These are phyloP conservation scores for Phoenix roebelenii DNA, from an alignment of 176 grass and related monocot species.

Conservation along the genomic window DNA sequence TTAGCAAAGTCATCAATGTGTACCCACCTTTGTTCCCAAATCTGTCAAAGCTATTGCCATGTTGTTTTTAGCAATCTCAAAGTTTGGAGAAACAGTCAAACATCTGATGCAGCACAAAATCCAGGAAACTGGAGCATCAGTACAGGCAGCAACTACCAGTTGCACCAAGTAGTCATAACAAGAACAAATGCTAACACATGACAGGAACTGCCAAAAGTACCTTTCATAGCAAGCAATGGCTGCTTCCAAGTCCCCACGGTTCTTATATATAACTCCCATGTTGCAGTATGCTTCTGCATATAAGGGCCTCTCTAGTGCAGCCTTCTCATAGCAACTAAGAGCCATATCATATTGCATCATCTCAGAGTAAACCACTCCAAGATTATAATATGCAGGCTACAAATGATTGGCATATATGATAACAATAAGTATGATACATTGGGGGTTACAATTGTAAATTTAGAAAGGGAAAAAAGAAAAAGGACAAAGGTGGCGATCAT, in stretches of 20 bases:
- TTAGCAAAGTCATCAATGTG: neutral
- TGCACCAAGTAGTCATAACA: conserved; percentile 13
- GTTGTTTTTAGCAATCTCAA: conserved; percentile 99
- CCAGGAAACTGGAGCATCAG: neutral
- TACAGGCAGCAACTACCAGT: neutral
- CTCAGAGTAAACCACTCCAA: conserved; percentile 96
- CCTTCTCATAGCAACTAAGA: conserved; percentile 96
- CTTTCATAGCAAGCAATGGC: conserved; percentile 97
- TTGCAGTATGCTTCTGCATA: conserved; percentile 98
- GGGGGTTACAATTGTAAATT: no score
- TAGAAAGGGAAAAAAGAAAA: neutral
- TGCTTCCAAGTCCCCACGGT: conserved; percentile 86
- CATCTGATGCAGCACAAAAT: conserved; percentile 49
- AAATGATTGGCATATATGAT: neutral
- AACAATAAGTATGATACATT: no score
- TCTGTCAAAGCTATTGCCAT: conserved; percentile 98
- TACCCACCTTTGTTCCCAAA: conserved; percentile 86
- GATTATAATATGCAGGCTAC: conserved; percentile 99
- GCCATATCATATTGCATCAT: conserved; percentile 94
- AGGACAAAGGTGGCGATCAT: conserved; percentile 4
- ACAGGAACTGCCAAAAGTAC: conserved; percentile 21
- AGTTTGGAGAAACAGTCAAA: conserved; percentile 92
- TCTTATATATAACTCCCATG: conserved; percentile 99
- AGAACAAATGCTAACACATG: neutral
- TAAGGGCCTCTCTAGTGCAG: conserved; percentile 83